Base-by-base conservation (phyloP, 2,329 filamentous ascomycete species). In the Alternaria angustiovoidea region DNA sequence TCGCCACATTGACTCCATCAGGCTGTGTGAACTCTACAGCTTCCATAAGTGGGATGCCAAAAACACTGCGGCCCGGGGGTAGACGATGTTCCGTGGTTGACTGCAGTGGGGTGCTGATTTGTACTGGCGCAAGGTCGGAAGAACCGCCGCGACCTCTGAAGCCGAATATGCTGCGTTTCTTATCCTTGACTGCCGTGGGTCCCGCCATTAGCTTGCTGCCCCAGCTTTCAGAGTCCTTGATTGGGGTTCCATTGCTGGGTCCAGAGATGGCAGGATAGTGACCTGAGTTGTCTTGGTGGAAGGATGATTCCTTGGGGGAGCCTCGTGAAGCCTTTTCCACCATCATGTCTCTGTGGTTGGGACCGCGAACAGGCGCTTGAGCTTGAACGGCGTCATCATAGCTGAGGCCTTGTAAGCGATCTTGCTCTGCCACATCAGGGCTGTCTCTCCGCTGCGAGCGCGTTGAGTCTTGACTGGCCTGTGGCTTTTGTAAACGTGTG, bases 21-120 rank as follows among this genome's bases (percentile, higher is more conserved):
- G 93, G 94, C 12, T 88, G 85, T 69, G 91, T 94, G 74, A 87
- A 91, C 61, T 91, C 88, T 7, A 97, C 94, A 26, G 95, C 95
- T 72, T 98, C 94, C 8, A 88, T 88, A 53, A 99, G 81, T 5
- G 92, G 88, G 32, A 92, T 90, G 2, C 95, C 95, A 76, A 99
- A 99, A 4, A 93, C 91, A 57, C 70, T 75, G 51, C 77, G 88
- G 84, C 16, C 87, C 80, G 81, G 61, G 81, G 83, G 55, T 14
- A 73, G 52, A 11, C 75, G 70, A 6, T 76, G 75, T 43, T 67
- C 62, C 4, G 59, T 57, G n/a, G 65, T 53, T 3, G 62, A 55
- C 30, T 70, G 66, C 42, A 67, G 34, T 9, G 66, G 68, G 32
- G 59, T 62, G 22, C 39, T 63, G 18, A 69, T 54, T 46, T 74